A percentile compares a stretch with the other conserved stretches of the same genome.
phyloP scores from a whole-genome alignment of 2,329 filamentous ascomycete genomes.

The Thielaviopsis cerberus region DNA sequence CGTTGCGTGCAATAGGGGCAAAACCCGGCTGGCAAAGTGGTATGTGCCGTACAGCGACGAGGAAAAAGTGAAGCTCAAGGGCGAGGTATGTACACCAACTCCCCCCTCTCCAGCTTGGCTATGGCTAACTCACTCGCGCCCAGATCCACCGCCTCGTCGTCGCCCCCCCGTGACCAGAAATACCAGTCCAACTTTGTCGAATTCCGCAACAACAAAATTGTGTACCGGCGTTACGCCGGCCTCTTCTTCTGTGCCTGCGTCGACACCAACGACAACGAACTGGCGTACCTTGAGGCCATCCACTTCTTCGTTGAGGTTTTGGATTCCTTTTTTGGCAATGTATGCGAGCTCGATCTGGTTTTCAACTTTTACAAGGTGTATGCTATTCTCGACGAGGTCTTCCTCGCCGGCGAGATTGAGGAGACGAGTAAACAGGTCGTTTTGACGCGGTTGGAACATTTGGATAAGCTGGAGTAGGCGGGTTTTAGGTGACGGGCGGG shows the following conservation, averaged over 20 bases:
- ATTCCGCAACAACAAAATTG: conserved; percentile 82
- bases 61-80: conserved; percentile 97
- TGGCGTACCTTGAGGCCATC: conserved; percentile 90
- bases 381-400: conserved; percentile 95
- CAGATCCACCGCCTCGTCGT: conserved; percentile 91
- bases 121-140: no score
- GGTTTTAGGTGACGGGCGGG: not conserved
- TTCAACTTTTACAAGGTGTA: conserved; percentile 81
- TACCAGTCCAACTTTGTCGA: conserved; percentile 99
- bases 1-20: no score
- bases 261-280: conserved; percentile 95
- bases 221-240: conserved; percentile 91
- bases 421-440: conserved; percentile 98
- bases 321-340: conserved; percentile 96
- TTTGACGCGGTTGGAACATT: conserved; percentile 75
- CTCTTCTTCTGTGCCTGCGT: conserved; percentile 99
- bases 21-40: conserved; percentile 96
- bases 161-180: conserved; percentile 93
- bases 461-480: conserved; percentile 77
- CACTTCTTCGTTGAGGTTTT: conserved; percentile 99
- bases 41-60: conserved; percentile 97
- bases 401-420: conserved; percentile 91
- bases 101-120: no score
- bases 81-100: conserved; percentile 61
- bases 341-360: conserved; percentile 87